Base-by-base conservation (phyloP, 176 grass and related monocot species). In the Metroxylon sagu region DNA sequence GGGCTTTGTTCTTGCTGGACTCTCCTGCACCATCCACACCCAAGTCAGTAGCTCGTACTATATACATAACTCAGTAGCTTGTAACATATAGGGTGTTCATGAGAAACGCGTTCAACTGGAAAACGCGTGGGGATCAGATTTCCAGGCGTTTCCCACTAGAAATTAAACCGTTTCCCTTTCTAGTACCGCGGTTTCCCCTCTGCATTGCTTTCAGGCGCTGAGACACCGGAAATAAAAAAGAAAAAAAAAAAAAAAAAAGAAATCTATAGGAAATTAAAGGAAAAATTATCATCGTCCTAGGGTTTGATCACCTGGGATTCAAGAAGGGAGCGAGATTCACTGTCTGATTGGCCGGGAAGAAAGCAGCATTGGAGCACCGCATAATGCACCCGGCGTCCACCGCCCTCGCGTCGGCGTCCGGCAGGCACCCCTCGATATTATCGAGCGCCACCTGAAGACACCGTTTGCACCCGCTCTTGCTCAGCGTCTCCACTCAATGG, bases 321-420 rank as follows among this genome's bases (percentile, higher is more conserved):
- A 84, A 62, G 69, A 82, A 83, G 66, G 58, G 3, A 18, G 85
- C 25, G 28, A 95, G 74, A 71, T 95, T 65, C 25, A 82, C 12
- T 2, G 78, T 89, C 56, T 74, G 75, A 68, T 89, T 95, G 27
- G 68, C 58, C 4, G 67, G 63, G 68, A 95, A 95, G 81, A 88
- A 95, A 4, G 75, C 19, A 29, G 12, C 60, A 29, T 79, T 49
- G 53, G 85, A 95, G 78, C 83, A 95, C 68, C 78, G 79, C 89
- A 95, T 82, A 78, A 85, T 89, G 65, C 89, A 95, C 6, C 85
- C 89, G 15, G 79, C 85, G 21, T 83, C 89, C 18, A 95, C 67
- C 6, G 84, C 72, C 26, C 81, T 75, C 26, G 81, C 89, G 29
- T 88, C 64, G 12, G 81, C 67, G 26, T 79, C 72, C 25, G 85